Conservation (phyloP, 495 filamentous ascomycete genomes). For the Xylaria castorea region DNA sequence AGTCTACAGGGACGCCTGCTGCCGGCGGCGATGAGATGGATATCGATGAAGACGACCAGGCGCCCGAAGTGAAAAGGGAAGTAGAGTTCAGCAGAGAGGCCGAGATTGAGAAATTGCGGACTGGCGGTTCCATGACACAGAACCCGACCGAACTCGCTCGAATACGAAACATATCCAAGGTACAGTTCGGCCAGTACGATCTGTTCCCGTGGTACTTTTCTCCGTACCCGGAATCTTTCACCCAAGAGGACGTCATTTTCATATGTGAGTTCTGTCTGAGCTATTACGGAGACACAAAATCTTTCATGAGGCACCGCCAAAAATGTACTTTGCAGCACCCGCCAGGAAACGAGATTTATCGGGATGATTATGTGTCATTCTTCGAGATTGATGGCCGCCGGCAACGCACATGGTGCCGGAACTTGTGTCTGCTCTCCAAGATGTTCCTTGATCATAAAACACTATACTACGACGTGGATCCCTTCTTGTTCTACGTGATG, state of each 20-base stretch:
- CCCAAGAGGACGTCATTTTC: constrained; percentile 85
- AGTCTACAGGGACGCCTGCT: constrained; percentile 46
- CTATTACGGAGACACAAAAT: constrained; percentile 81
- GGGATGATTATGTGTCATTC: constrained; percentile 91
- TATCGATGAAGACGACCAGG: constrained; percentile 51
- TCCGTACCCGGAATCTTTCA: constrained; percentile 88
- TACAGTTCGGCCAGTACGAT: constrained; percentile 92
- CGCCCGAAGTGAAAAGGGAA: constrained; percentile 50
- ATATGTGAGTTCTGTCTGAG: constrained; percentile 97
- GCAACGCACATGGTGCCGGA: constrained; percentile 97
- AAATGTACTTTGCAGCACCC: constrained; percentile 95
- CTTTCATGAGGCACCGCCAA: constrained; percentile 80
- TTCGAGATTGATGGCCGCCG: constrained; percentile 96
- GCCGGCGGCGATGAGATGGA: constrained; percentile 59
- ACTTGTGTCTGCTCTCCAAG: constrained; percentile 91
- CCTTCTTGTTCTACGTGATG: constrained; percentile 99
- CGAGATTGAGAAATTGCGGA: constrained; percentile 94
- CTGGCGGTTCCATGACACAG: constrained; percentile 95
- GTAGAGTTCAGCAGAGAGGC: constrained; percentile 79
- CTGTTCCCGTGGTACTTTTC: constrained; percentile 99
- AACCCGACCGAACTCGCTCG: constrained; percentile 97
- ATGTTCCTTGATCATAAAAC: constrained; percentile 99
- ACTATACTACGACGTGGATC: constrained; percentile 99
- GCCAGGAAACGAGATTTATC: constrained; percentile 97
- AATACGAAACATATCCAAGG: constrained; percentile 87